Conservation (phyloP, 352 stramenopile species). For the Aphanomyces cochlioides region DNA sequence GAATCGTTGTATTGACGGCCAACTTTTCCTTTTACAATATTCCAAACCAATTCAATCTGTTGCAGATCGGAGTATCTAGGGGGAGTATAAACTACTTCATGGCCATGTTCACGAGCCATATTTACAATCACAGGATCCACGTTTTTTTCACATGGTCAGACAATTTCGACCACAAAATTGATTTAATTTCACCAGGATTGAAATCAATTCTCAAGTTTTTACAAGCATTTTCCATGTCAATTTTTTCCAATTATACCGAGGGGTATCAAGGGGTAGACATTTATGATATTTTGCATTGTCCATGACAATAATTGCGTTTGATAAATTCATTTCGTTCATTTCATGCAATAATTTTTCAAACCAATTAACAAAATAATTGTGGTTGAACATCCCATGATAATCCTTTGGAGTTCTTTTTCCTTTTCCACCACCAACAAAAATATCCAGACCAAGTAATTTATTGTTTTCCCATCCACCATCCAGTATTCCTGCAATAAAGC, state of each 20-base stretch:
- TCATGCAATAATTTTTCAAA: neutral
- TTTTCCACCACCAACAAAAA: too few relatives aligned
- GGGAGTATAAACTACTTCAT: constrained; percentile 1
- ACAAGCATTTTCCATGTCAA: neutral
- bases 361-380: neutral
- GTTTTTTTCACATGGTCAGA: constrained; percentile 21
- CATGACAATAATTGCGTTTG: neutral
- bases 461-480: too few relatives aligned
- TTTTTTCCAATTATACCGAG: neutral
- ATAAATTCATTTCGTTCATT: neutral
- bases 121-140: too few relatives aligned
- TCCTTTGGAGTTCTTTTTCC: neutral
- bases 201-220: neutral
- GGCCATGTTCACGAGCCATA: constrained; percentile 1
- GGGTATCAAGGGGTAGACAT: neutral
- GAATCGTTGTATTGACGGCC: constrained; percentile 15
- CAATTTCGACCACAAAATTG: constrained; percentile 2
- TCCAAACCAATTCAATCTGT: constrained; percentile 17
- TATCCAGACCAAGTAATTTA: too few relatives aligned
- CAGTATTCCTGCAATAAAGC: too few relatives aligned
- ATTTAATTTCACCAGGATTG: neutral
- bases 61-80: constrained; percentile 1
- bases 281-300: neutral
- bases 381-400: neutral
- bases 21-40: constrained; percentile 10